Evolutionary conservation across 73 alveolate species (phyloP).

Genomic region (Stentor coeruleus): DNA sequence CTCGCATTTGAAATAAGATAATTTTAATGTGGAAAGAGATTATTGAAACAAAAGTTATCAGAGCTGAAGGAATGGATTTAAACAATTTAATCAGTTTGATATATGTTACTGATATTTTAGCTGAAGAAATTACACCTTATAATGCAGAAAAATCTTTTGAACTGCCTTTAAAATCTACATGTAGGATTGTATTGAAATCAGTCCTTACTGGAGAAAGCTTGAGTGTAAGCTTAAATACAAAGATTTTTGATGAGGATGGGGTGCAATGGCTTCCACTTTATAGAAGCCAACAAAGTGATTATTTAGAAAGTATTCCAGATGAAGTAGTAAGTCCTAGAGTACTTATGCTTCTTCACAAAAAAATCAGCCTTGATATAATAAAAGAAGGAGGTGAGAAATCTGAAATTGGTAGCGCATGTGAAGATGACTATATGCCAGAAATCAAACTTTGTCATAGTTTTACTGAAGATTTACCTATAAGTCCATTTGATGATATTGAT

Average conservation of each 20-base stretch:
- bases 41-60: background rate
- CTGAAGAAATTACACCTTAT: background rate
- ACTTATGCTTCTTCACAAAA: background rate
- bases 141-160: background rate
- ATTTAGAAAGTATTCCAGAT: background rate
- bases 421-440: background rate
- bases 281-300: background rate
- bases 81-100: background rate
- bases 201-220: too few relatives aligned
- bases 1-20: too few relatives aligned
- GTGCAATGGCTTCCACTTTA: background rate
- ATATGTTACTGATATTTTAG: background rate
- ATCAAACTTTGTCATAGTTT: background rate
- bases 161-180: background rate
- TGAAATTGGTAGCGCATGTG: background rate
- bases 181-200: background rate
- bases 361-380: background rate
- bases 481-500: background rate
- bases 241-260: background rate
- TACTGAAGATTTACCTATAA: background rate
- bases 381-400: background rate
- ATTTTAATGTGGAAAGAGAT: background rate
- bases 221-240: background rate
- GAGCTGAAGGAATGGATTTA: background rate
- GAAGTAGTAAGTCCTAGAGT: background rate